Evolutionary conservation across 2,329 filamentous ascomycete species (phyloP).

Genomic region (Fusarium torreyae): DNA sequence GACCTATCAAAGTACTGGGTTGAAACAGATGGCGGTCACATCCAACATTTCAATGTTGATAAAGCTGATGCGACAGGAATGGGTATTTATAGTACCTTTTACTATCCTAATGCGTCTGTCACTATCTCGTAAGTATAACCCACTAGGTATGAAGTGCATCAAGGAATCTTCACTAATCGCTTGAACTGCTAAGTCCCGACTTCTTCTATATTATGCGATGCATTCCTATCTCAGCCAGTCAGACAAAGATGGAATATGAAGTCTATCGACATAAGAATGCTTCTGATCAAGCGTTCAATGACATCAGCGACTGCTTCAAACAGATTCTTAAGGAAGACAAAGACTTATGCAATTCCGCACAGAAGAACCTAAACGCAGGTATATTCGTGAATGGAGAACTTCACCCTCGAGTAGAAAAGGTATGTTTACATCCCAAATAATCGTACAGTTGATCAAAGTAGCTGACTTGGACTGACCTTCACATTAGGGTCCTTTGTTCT

Average conservation of each 20-base stretch:
- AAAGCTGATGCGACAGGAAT: constrained; percentile 32
- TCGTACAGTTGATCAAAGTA: no score
- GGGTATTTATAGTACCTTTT: constrained; percentile 13
- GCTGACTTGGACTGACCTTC: not conserved
- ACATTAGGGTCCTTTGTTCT: not conserved
- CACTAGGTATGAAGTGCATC: not conserved
- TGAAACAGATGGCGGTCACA: constrained; percentile 62
- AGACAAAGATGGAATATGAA: constrained; percentile 22
- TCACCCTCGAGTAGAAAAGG: constrained; percentile 20
- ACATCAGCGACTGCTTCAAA: constrained; percentile 21
- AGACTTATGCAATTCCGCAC: constrained; percentile 1
- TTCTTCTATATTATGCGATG: constrained; percentile 33
- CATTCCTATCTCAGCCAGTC: not conserved
- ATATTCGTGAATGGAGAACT: constrained; percentile 24
- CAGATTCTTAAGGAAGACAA: constrained; percentile 16
- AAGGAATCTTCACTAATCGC: not conserved
- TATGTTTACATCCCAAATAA: not conserved
- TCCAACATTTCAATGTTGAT: constrained; percentile 63
- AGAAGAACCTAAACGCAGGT: constrained; percentile 22
- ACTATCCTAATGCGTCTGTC: constrained; percentile 16
- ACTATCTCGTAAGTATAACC: constrained; percentile 16
- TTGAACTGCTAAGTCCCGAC: not conserved
- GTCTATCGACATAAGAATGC: constrained; percentile 22
- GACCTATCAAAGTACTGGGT: constrained; percentile 64
- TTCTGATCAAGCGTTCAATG: not conserved